phyloP scores from a whole-genome alignment of 1,139 yeast genomes.

The Pneumocystis canis region DNA sequence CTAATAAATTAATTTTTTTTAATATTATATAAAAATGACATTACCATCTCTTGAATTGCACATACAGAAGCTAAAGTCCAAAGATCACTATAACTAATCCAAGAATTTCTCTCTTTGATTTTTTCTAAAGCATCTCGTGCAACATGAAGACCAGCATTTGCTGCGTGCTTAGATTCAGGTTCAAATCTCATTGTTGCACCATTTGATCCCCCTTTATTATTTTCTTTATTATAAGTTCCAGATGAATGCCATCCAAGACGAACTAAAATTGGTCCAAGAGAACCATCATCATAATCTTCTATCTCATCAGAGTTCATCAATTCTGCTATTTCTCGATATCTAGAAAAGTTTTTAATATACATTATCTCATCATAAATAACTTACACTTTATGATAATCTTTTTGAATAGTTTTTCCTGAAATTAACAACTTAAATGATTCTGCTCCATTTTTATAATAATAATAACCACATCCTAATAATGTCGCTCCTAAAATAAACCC shows the following conservation, averaged over 20 bases:
- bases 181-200: conserved; percentile 62
- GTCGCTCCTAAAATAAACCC: neutral
- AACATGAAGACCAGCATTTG: conserved; percentile 53
- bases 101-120: conserved; percentile 47
- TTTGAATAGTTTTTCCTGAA: neutral
- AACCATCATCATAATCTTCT: conserved; percentile 54
- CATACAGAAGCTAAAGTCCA: conserved; percentile 78
- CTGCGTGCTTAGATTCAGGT: conserved; percentile 21
- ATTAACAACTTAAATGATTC: neutral
- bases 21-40: neutral
- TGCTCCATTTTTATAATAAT: neutral
- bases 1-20: neutral
- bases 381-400: neutral
- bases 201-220: conserved; percentile 60
- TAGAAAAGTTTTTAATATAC: neutral
- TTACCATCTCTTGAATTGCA: conserved; percentile 62
- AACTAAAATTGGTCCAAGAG: conserved; percentile 48
- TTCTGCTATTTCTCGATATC: neutral
- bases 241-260: conserved; percentile 51
- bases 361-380: neutral
- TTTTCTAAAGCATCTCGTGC: conserved; percentile 55
- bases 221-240: conserved; percentile 50
- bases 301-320: conserved; percentile 6
- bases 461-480: neutral
- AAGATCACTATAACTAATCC: conserved; percentile 76